These are phyloP conservation scores for Musa balbisiana DNA, from an alignment of 202 grass and related monocot genomes.

Conservation along the genomic window DNA sequence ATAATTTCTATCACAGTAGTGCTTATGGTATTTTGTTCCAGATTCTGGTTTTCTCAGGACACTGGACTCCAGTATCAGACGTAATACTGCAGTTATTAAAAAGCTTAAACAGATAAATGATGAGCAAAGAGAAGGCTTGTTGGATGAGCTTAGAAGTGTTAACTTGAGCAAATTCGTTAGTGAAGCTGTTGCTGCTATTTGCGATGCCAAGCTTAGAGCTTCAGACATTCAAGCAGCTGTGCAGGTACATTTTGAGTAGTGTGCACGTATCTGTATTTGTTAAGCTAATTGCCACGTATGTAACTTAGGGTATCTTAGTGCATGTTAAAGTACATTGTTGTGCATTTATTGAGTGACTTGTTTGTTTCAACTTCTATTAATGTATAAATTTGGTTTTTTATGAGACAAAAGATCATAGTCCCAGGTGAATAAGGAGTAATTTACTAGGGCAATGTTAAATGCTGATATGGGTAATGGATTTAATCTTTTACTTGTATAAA, in stretches of 20 bases:
- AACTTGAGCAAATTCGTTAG: slow-evolving; percentile 99
- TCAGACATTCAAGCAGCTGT: slow-evolving; percentile 96
- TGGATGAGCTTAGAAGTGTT: slow-evolving; percentile 92
- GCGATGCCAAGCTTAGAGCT: slow-evolving; percentile 91
- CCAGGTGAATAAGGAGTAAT: too few species aligned
- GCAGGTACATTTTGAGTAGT: slow-evolving; percentile 42
- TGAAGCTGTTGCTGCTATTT: slow-evolving; percentile 93
- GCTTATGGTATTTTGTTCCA: slow-evolving; percentile 34
- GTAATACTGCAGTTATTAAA: slow-evolving; percentile 86
- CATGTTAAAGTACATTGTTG: neutral
- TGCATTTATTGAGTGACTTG: neutral
- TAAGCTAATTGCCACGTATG: neutral
- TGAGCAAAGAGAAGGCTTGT: slow-evolving; percentile 71
- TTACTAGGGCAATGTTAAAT: too few species aligned
- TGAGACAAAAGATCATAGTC: too few species aligned
- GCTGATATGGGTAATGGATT: too few species aligned
- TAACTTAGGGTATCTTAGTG: neutral
- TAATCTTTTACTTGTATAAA: too few species aligned
- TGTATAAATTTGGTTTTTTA: too few species aligned
- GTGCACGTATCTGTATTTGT: neutral
- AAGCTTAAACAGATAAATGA: slow-evolving; percentile 94
- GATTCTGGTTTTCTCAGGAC: slow-evolving; percentile 87
- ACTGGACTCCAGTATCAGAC: slow-evolving; percentile 87
- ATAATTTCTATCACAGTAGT: neutral
- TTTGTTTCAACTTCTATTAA: too few species aligned